Evolutionary conservation across 2,329 filamentous ascomycete genomes (phyloP), one percentile per base, ranked within the genome.

Genomic region (Setomelanomma holmii): DNA sequence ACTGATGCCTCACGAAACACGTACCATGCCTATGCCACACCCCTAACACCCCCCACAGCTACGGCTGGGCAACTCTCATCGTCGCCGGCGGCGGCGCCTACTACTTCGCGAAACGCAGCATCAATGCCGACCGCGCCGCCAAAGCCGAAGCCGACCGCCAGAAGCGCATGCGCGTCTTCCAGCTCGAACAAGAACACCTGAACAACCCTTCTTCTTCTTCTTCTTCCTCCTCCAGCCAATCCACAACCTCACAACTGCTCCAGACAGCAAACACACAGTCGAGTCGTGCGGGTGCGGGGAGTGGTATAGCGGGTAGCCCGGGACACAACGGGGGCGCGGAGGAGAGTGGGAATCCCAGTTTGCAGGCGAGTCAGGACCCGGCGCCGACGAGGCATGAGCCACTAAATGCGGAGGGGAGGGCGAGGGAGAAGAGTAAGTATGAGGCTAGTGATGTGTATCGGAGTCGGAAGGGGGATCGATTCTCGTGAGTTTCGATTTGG

Each of bases 21-120:
- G n/a, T n/a, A n/a, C n/a, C n/a, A n/a, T n/a, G n/a, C n/a, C n/a
- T n/a, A n/a, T n/a, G n/a, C n/a, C n/a, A n/a, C n/a, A n/a, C n/a
- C n/a, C n/a, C 16, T 14, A 23, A 56, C 51, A 63, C 61, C 61
- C 27, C 38, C 6, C 24, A 51, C 53, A 96, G 92, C 90, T 80
- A 93, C 70, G 95, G 95, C 71, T 97, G 91, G 95, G 93, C 90
- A 65, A 84, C 91, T 43, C 84, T 98, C 48, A 95, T 93, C 72
- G 82, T 66, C 45, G 91, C 93, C 63, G 95, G 93, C 71, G 95
- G 86, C 61, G 90, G 89, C 58, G 92, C 93, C 68, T 99, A 98
- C 82, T 92, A 90, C 80, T 96, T 97, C 74, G 95, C 95, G 60
- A 99, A 99, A 83, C 84, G 86, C 71, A 88, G 88, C 75, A 96